Conservation (phyloP, 208 protist species). For the Porcisia hertigi region DNA sequence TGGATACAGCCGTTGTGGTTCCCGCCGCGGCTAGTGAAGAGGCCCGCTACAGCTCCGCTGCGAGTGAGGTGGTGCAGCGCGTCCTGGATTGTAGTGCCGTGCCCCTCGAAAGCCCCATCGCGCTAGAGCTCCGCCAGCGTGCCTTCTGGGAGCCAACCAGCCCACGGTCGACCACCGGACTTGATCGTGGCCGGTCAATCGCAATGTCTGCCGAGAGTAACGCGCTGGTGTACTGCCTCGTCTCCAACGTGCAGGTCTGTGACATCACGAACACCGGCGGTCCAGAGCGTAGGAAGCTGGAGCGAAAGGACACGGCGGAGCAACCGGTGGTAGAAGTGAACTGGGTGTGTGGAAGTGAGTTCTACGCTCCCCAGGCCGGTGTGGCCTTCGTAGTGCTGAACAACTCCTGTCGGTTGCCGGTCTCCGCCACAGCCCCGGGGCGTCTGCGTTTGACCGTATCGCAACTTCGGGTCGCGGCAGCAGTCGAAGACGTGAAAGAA, state of each 20-base stretch:
- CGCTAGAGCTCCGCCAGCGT: slow-evolving; percentile 2
- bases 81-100: slow-evolving; percentile 8
- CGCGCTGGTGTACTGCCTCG: slow-evolving; percentile 7
- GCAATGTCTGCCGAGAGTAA: slow-evolving; percentile 2
- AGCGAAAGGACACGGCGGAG: neutral
- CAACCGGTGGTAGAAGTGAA: slow-evolving; percentile 10
- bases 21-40: no score
- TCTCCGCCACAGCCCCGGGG: neutral
- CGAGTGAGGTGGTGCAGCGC: no score
- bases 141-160: neutral
- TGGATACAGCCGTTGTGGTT: neutral
- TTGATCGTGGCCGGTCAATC: neutral
- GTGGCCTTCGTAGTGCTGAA: slow-evolving; percentile 12
- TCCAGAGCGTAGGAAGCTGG: no score
- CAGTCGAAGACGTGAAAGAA: neutral
- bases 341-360: slow-evolving; percentile 7
- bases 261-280: neutral
- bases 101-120: neutral
- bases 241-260: slow-evolving; percentile 3
- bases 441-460: neutral
- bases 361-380: neutral
- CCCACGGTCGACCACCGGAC: neutral
- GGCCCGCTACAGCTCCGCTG: no score
- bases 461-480: neutral
- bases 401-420: neutral